Evolutionary conservation across 805 yeast species (phyloP).

Genomic region (Brettanomyces bruxellensis): DNA sequence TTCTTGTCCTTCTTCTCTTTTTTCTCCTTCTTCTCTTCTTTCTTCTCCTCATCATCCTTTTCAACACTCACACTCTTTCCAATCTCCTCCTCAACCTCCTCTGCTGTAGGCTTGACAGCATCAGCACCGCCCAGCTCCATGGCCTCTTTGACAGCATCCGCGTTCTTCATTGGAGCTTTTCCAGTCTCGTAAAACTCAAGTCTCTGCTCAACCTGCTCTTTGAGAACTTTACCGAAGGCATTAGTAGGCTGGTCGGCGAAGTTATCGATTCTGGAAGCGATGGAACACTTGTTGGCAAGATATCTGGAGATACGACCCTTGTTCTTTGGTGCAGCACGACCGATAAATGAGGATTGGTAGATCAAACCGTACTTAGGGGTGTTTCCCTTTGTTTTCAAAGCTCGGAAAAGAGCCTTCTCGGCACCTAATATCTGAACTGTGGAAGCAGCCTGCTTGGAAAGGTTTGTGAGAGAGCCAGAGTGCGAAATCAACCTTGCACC

Average conservation of each 20-base stretch:
- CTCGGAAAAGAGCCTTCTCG: constrained; percentile 93
- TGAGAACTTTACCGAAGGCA: constrained; percentile 82
- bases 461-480: constrained; percentile 93
- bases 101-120: constrained; percentile 24
- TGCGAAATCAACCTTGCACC: constrained; percentile 98
- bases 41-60: constrained; percentile 41
- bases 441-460: constrained; percentile 98
- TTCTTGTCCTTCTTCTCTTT: constrained; percentile 6
- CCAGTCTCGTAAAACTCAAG: constrained; percentile 94
- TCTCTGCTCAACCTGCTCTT: constrained; percentile 97
- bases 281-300: constrained; percentile 97
- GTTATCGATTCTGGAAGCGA: constrained; percentile 97
- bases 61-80: constrained; percentile 38
- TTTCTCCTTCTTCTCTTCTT: constrained; percentile 5
- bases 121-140: constrained; percentile 47
- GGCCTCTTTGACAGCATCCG: constrained; percentile 91
- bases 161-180: constrained; percentile 90
- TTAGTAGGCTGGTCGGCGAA: constrained; percentile 91
- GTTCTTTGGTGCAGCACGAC: constrained; percentile 90
- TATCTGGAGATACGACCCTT: constrained; percentile 99
- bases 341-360: constrained; percentile 90
- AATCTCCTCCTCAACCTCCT: constrained; percentile 30
- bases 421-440: constrained; percentile 98
- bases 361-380: constrained; percentile 95
- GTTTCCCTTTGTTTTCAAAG: constrained; percentile 92